These are phyloP conservation scores for Lobulomyces angularis DNA, from an alignment of 192 early-diverging fungal species.

Conservation along the genomic window DNA sequence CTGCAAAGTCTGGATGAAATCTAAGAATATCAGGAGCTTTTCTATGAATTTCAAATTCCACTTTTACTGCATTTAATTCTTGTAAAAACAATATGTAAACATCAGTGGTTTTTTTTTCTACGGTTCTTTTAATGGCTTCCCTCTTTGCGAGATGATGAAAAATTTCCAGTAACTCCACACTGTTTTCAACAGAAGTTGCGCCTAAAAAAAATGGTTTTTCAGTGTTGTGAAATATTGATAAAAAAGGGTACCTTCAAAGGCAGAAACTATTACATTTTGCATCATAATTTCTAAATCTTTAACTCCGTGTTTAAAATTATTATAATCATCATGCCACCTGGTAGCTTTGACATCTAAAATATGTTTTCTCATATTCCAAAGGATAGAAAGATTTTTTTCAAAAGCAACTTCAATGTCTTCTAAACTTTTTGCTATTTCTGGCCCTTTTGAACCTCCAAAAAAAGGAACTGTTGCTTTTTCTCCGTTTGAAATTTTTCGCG, in stretches of 20 bases:
- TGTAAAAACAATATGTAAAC: slow-evolving; percentile 37
- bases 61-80: slow-evolving; percentile 46
- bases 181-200: slow-evolving; percentile 33
- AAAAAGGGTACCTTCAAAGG: too few relatives aligned
- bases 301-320: slow-evolving; percentile 52
- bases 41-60: slow-evolving; percentile 44
- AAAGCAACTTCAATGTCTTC: slow-evolving; percentile 52
- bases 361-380: slow-evolving; percentile 44
- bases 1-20: slow-evolving; percentile 41
- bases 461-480: slow-evolving; percentile 47
- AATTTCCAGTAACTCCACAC: slow-evolving; percentile 49
- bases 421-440: slow-evolving; percentile 47
- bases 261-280: slow-evolving; percentile 48
- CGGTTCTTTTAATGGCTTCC: slow-evolving; percentile 52
- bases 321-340: slow-evolving; percentile 55
- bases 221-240: too few relatives aligned
- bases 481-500: slow-evolving; percentile 38
- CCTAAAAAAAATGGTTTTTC: too few relatives aligned
- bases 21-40: slow-evolving; percentile 43
- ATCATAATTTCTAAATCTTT: slow-evolving; percentile 58
- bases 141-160: slow-evolving; percentile 50
- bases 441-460: slow-evolving; percentile 47
- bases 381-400: slow-evolving; percentile 30
- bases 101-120: slow-evolving; percentile 53
- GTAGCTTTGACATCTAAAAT: slow-evolving; percentile 56